phyloP scores from a whole-genome alignment of 176 grass and related monocot species.

The Puccinellia tenuiflora region DNA sequence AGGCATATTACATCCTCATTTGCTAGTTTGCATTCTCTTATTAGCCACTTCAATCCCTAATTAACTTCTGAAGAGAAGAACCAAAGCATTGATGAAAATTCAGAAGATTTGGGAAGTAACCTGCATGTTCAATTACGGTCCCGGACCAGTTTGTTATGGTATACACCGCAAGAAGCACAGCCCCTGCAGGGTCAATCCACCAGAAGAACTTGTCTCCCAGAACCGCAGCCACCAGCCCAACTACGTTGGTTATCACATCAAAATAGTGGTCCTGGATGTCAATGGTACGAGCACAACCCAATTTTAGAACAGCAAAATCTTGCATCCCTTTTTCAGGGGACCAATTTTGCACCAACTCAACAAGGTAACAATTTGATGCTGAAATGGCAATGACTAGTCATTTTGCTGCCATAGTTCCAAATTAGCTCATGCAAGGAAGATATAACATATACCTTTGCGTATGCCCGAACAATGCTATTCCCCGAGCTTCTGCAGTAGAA shows the following conservation, averaged over 20 bases:
- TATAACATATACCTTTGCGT: slow-evolving; percentile 50
- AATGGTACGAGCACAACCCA: neutral
- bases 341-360: neutral
- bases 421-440: neutral
- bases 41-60: neutral
- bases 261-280: slow-evolving; percentile 77
- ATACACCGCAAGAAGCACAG: slow-evolving; percentile 81
- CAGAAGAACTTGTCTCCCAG: slow-evolving; percentile 67
- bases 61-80: neutral
- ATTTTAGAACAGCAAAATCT: neutral
- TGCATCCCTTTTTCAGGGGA: neutral
- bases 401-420: neutral
- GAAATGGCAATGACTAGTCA: neutral
- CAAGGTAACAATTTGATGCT: neutral
- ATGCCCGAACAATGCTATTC: slow-evolving; percentile 70
- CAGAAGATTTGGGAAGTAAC: slow-evolving; percentile 8
- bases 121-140: slow-evolving; percentile 79
- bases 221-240: slow-evolving; percentile 79
- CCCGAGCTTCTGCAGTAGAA: slow-evolving; percentile 69
- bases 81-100: neutral
- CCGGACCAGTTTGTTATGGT: slow-evolving; percentile 83
- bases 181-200: slow-evolving; percentile 86
- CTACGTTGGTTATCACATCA: slow-evolving; percentile 83
- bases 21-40: neutral
- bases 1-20: neutral